Conservation (phyloP, 2,329 filamentous ascomycete genomes). For the Lasiodiplodia gonubiensis region DNA sequence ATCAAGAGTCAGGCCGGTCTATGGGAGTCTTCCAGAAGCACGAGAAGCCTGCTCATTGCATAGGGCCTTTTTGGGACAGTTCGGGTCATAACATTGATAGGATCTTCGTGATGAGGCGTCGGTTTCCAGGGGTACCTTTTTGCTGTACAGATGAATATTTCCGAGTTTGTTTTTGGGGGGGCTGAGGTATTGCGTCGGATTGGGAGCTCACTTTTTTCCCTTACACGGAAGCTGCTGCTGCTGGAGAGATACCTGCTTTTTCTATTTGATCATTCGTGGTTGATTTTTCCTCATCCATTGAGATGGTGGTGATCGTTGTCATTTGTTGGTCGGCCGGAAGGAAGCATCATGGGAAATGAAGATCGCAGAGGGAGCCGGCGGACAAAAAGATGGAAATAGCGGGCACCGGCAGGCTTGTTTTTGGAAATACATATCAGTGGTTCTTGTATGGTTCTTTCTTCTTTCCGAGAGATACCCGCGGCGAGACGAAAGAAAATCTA, state of each 20-base stretch:
- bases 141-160: background rate
- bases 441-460: background rate
- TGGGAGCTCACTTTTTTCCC: background rate
- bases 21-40: background rate
- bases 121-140: background rate
- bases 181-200: background rate
- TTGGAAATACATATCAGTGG: conserved; percentile 8
- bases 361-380: background rate
- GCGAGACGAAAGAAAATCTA: conserved; percentile 1
- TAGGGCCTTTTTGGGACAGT: conserved; percentile 8
- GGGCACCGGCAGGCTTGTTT: background rate
- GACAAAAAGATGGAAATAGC: background rate
- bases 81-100: background rate
- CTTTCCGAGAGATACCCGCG: conserved; percentile 9
- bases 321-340: background rate
- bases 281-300: too few relatives aligned
- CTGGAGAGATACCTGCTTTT: conserved; percentile 11
- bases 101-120: background rate
- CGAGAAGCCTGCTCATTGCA: background rate
- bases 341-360: background rate
- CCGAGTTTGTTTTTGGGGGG: background rate
- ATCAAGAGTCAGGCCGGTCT: too few relatives aligned
- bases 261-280: background rate
- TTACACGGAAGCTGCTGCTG: background rate
- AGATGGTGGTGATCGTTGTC: background rate